Evolutionary conservation across 495 filamentous ascomycete species (phyloP).

Genomic region (Tuber borchii): DNA sequence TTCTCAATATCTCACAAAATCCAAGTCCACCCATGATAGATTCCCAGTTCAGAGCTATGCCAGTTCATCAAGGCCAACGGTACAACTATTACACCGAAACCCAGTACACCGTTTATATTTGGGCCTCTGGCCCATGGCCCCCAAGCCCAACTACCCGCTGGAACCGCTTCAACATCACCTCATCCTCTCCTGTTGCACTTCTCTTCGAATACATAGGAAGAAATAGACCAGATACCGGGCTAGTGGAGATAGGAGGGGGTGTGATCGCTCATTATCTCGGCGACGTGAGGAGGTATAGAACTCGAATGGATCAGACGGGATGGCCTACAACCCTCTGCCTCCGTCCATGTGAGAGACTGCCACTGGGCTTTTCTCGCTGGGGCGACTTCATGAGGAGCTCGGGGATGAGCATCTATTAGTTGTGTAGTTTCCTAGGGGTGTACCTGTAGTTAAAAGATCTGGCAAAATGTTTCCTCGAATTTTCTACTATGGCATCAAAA

Average conservation of each 20-base stretch:
- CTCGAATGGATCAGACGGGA: background rate
- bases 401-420: background rate
- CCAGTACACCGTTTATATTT: background rate
- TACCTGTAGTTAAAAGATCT: background rate
- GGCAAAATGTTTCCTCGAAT: background rate
- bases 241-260: background rate
- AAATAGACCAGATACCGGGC: background rate
- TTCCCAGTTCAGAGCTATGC: background rate
- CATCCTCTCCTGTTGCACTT: background rate
- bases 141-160: background rate
- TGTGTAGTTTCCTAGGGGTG: background rate
- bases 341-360: background rate
- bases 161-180: background rate
- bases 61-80: background rate
- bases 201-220: conserved; percentile 1
- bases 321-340: background rate
- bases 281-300: background rate
- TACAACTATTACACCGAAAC: background rate
- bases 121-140: background rate
- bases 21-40: background rate
- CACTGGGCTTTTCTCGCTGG: background rate
- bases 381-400: background rate
- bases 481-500: background rate
- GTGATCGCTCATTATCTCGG: background rate
- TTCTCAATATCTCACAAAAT: conserved; percentile 2